These are phyloP conservation scores for Pseudogymnoascus verrucosus DNA, from an alignment of 2,329 filamentous ascomycete species.

Conservation along the genomic window DNA sequence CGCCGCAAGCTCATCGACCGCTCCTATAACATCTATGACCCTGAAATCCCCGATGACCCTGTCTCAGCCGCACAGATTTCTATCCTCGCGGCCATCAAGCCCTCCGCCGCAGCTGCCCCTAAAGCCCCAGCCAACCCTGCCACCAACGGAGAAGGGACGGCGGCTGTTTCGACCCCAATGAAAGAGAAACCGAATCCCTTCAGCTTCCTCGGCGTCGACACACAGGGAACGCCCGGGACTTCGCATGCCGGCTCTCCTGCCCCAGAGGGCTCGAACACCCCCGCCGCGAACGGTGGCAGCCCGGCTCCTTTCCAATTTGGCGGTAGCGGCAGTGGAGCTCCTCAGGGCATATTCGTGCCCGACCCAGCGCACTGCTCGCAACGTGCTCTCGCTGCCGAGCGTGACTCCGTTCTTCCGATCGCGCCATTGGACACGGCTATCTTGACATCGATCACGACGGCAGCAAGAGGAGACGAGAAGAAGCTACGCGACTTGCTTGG, in stretches of 20 bases:
- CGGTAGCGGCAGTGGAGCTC: slow-evolving; percentile 25
- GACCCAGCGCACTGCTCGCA: slow-evolving; percentile 33
- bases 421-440: slow-evolving; percentile 85
- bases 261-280: slow-evolving; percentile 67
- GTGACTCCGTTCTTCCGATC: slow-evolving; percentile 73
- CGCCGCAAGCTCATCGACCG: slow-evolving; percentile 75
- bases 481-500: slow-evolving; percentile 85
- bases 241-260: slow-evolving; percentile 83
- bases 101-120: slow-evolving; percentile 41
- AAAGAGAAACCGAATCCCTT: slow-evolving; percentile 60
- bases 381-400: slow-evolving; percentile 53
- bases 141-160: slow-evolving; percentile 28
- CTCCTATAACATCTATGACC: slow-evolving; percentile 90
- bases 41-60: slow-evolving; percentile 79
- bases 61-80: slow-evolving; percentile 73
- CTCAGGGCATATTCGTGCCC: slow-evolving; percentile 32
- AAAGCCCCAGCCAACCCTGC: slow-evolving; percentile 32
- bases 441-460: slow-evolving; percentile 79
- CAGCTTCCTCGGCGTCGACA: slow-evolving; percentile 56
- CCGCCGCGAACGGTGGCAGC: slow-evolving; percentile 36
- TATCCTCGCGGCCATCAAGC: slow-evolving; percentile 52
- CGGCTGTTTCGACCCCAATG: slow-evolving; percentile 49
- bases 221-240: slow-evolving; percentile 64
- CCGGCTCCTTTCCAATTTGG: slow-evolving; percentile 21
- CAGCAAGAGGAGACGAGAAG: slow-evolving; percentile 81